Percentiles rank a stretch among this genome's conserved stretches.
phyloP scores from a whole-genome alignment of 352 stramenopile species.

The Globisporangium barbulae region DNA sequence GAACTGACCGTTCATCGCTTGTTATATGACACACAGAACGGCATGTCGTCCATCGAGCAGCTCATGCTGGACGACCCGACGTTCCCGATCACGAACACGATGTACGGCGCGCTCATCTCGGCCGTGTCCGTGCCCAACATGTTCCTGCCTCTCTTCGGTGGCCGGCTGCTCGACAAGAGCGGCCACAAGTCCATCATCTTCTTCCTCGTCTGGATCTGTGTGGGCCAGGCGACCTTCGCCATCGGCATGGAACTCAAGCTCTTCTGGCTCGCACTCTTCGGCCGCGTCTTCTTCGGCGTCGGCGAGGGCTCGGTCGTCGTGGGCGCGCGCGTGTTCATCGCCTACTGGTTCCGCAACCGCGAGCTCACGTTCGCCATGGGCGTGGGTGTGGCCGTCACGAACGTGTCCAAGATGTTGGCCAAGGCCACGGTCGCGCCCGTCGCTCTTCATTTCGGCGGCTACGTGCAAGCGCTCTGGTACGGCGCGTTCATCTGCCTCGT shows the following conservation, averaged over 20 bases:
- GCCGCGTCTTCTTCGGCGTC: slow-evolving; percentile 79
- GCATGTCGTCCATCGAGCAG: slow-evolving; percentile 77
- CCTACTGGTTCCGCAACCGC: slow-evolving; percentile 75
- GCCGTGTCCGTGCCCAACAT: slow-evolving; percentile 83
- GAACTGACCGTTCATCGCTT: background rate
- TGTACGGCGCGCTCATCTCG: slow-evolving; percentile 80
- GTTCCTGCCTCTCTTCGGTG: slow-evolving; percentile 76
- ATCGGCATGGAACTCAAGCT: slow-evolving; percentile 67
- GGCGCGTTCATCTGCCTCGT: slow-evolving; percentile 54
- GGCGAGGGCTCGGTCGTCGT: slow-evolving; percentile 81
- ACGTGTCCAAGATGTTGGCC: slow-evolving; percentile 90
- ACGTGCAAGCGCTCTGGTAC: slow-evolving; percentile 86
- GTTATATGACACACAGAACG: slow-evolving; percentile 38
- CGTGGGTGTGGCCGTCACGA: slow-evolving; percentile 86
- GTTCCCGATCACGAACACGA: slow-evolving; percentile 82
- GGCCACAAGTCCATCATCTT: slow-evolving; percentile 71
- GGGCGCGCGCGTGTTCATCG: slow-evolving; percentile 75
- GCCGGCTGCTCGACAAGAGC: slow-evolving; percentile 75
- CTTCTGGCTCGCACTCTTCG: slow-evolving; percentile 79
- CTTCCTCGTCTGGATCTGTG: slow-evolving; percentile 81
- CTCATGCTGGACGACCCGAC: slow-evolving; percentile 72
- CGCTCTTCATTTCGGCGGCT: slow-evolving; percentile 80
- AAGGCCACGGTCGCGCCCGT: slow-evolving; percentile 86
- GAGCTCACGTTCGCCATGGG: slow-evolving; percentile 90
- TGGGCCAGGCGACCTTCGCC: slow-evolving; percentile 78